Evolutionary conservation across 2,329 filamentous ascomycete genomes (phyloP).

Genomic region (Gliomastix tumulicola): DNA sequence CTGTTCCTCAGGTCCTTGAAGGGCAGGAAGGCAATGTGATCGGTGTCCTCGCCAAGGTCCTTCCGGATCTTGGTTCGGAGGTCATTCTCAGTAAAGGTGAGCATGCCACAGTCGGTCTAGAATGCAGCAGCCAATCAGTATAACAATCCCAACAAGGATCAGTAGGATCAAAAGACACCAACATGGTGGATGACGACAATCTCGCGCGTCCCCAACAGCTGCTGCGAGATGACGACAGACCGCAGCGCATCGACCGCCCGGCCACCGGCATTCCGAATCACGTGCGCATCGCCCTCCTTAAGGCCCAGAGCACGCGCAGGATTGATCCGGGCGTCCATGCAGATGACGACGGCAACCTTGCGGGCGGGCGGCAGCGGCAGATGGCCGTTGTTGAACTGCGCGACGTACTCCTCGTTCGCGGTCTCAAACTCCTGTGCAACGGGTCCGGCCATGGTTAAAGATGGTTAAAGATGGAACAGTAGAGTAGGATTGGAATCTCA

Average conservation of each 20-base stretch:
- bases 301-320: slow-evolving; percentile 64
- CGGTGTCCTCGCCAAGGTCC: slow-evolving; percentile 48
- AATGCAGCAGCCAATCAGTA: background rate
- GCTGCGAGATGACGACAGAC: slow-evolving; percentile 71
- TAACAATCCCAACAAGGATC: background rate
- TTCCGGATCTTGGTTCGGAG: slow-evolving; percentile 47
- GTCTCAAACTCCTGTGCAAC: slow-evolving; percentile 16
- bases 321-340: slow-evolving; percentile 75
- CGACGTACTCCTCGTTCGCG: slow-evolving; percentile 44
- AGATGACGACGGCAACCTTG: slow-evolving; percentile 49
- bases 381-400: slow-evolving; percentile 61
- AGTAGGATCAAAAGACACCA: background rate
- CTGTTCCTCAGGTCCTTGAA: slow-evolving; percentile 59
- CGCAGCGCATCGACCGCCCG: slow-evolving; percentile 63
- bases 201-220: slow-evolving; percentile 69
- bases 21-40: slow-evolving; percentile 54
- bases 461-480: no score
- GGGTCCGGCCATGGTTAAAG: no score
- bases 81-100: slow-evolving; percentile 57
- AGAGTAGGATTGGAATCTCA: no score
- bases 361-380: slow-evolving; percentile 55
- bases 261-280: slow-evolving; percentile 68
- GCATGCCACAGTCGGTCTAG: slow-evolving; percentile 46
- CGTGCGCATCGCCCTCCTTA: slow-evolving; percentile 67
- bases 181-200: slow-evolving; percentile 65